Percentiles rank a stretch among this genome's conserved stretches.
Conservation (phyloP, 2,329 filamentous ascomycete genomes). For the Fusarium sp. region DNA sequence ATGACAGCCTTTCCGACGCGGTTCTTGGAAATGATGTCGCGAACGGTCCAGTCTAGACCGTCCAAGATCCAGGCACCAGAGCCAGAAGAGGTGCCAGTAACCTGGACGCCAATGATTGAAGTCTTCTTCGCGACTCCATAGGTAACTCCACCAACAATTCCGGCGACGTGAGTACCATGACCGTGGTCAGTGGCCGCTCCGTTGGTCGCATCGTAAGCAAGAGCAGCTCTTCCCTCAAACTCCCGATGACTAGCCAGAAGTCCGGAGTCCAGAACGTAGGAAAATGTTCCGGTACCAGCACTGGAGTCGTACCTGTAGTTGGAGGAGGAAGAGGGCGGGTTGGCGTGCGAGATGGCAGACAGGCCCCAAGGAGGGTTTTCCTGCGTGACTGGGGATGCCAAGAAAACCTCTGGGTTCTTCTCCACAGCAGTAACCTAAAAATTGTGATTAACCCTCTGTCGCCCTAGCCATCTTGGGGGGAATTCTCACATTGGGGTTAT, state of each 20-base stretch:
- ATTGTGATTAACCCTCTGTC: no score
- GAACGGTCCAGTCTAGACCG: constrained; percentile 49
- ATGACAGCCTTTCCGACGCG: constrained; percentile 52
- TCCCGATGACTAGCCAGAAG: not conserved
- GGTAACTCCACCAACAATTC: constrained; percentile 11
- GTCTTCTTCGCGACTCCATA: constrained; percentile 32
- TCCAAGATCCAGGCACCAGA: constrained; percentile 36
- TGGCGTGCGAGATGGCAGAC: not conserved
- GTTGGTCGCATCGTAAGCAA: constrained; percentile 11
- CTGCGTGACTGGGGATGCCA: not conserved
- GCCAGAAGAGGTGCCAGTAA: not conserved
- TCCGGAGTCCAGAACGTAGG: constrained; percentile 19
- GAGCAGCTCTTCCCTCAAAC: constrained; percentile 10
- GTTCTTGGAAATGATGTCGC: constrained; percentile 45
- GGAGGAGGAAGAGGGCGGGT: not conserved
- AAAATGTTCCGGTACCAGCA: constrained; percentile 10
- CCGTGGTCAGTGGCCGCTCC: not conserved
- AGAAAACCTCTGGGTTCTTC: not conserved
- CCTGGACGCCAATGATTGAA: constrained; percentile 11
- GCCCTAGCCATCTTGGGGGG: no score
- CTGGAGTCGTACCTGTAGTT: constrained; percentile 19
- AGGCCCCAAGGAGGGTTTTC: not conserved
- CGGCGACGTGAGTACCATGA: constrained; percentile 25
- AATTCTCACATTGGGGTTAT: not conserved
- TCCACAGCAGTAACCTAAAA: not conserved